Base-by-base conservation (phyloP, 306 rosid species). In the Gleditsia sinensis region DNA sequence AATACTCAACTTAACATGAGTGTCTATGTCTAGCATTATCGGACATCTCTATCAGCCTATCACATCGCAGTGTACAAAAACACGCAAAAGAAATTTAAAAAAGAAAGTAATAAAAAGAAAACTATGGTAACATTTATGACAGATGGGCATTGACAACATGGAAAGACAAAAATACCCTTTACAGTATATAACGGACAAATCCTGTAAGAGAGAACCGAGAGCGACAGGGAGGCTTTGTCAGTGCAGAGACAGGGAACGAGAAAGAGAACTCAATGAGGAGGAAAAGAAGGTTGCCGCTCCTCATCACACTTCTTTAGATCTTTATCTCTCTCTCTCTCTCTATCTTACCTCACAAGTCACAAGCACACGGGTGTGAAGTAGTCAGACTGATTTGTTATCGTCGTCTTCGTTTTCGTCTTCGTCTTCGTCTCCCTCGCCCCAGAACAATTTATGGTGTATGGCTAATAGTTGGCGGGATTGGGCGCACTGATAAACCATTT, bases 211-310 rank as follows among this genome's bases (percentile, higher is more conserved):
- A 73, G 46, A 68, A 63, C 59, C 24, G 71, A 65, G 85, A 71
- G 74, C 48, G 76, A 77, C 55, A 61, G 79, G 25, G 53, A 67
- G 82, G 78, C 49, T 81, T 62, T 72, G 88, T 80, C 85, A 80
- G 84, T 48, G 62, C 32, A 69, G 43, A 67, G 27, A 48, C 25
- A 13, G 62, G 23, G 64, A 34, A 59, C 69, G 72, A 58, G 65
- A 55, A 76, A 58, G 54, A 70, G 62, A 62, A 63, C 76, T 25
- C 65, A 75, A 61, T 43, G 87, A 37, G 65, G 78, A 67, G 74
- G 66, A 80, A 42, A 65, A 64, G 81, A 82, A 78, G 53, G 80
- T 83, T 76, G 71, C 80, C 58, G n/a, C 72, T 75, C 69, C 64
- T 72, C 75, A 1, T 66, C 74, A 11, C 60, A 50, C 13, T 32